Evolutionary conservation across 2,329 filamentous ascomycete genomes (phyloP).

Genomic region (Fusarium tuaranense): DNA sequence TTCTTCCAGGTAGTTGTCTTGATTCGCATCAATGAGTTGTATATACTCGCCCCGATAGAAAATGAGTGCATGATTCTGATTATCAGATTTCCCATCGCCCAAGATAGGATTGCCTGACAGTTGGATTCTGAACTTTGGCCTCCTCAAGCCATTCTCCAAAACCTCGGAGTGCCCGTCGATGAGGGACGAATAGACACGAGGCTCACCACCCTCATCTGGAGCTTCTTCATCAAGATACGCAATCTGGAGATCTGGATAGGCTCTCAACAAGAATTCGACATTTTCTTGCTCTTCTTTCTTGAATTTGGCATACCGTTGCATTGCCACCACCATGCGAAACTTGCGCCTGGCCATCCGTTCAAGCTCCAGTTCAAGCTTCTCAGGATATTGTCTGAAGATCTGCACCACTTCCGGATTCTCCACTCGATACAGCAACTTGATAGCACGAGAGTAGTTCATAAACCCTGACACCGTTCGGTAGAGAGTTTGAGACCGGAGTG

Average conservation of each 20-base stretch:
- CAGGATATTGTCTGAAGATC: not conserved
- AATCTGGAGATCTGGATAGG: not conserved
- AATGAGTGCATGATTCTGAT: not conserved
- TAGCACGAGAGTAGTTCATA: not conserved
- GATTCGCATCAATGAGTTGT: not conserved
- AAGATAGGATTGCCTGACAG: not conserved
- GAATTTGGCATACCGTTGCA: not conserved
- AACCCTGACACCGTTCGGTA: not conserved
- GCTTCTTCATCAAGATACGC: conserved; percentile 3
- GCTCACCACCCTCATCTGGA: not conserved
- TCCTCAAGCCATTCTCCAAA: not conserved
- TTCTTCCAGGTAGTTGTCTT: not conserved
- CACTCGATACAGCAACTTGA: not conserved
- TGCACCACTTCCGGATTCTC: not conserved
- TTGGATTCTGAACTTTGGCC: not conserved
- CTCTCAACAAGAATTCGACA: not conserved
- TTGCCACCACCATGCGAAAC: not conserved
- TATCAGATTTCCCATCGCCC: not conserved
- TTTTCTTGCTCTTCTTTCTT: conserved; percentile 2
- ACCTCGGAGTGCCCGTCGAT: not conserved
- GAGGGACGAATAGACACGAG: not conserved
- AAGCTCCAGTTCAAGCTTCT: not conserved
- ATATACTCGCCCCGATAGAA: conserved; percentile 1
- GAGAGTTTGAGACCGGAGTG: not conserved
- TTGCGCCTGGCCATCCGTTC: not conserved